Conservation (phyloP, 805 yeast species). For the Candida gorgasii region DNA sequence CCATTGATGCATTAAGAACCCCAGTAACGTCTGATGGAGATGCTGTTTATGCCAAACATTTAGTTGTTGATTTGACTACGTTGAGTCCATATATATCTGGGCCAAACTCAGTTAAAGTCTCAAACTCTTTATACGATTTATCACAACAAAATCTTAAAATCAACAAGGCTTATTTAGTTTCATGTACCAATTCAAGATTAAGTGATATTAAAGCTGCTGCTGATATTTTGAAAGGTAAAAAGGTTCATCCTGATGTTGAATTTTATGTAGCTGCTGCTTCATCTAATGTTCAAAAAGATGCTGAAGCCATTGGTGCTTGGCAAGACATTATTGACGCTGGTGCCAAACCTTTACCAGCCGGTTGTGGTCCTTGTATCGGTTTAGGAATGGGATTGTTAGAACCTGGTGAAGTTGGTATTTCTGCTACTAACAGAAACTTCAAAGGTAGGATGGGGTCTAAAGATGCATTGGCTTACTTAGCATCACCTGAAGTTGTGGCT, state of each 20-base stretch:
- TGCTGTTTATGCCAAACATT: conserved; percentile 86
- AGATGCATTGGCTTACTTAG: conserved; percentile 93
- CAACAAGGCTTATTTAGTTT: conserved; percentile 94
- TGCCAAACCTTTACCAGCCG: conserved; percentile 93
- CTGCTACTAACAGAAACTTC: conserved; percentile 97
- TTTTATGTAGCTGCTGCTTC: conserved; percentile 98
- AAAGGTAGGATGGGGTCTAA: conserved; percentile 99
- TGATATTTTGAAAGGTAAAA: conserved; percentile 73
- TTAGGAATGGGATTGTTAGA: conserved; percentile 90
- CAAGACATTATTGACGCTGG: conserved; percentile 86
- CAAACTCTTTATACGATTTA: conserved; percentile 74
- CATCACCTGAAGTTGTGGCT: conserved; percentile 98
- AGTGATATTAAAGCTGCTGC: conserved; percentile 96
- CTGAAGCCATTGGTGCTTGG: conserved; percentile 93
- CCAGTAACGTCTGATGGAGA: conserved; percentile 61
- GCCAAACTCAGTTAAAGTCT: conserved; percentile 94
- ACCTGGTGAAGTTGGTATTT: conserved; percentile 96
- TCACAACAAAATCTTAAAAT: conserved; percentile 72
- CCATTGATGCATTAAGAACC: conserved; percentile 56
- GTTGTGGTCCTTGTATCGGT: conserved; percentile 99
- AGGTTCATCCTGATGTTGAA: conserved; percentile 87
- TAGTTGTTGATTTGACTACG: conserved; percentile 75
- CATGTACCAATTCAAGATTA: conserved; percentile 94
- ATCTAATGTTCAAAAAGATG: conserved; percentile 87
- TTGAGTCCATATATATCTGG: conserved; percentile 91